Percentiles rank a stretch among this genome's conserved stretches.
phyloP scores from a whole-genome alignment of 139 green algal species.

The Chlamydomonas incerta region DNA sequence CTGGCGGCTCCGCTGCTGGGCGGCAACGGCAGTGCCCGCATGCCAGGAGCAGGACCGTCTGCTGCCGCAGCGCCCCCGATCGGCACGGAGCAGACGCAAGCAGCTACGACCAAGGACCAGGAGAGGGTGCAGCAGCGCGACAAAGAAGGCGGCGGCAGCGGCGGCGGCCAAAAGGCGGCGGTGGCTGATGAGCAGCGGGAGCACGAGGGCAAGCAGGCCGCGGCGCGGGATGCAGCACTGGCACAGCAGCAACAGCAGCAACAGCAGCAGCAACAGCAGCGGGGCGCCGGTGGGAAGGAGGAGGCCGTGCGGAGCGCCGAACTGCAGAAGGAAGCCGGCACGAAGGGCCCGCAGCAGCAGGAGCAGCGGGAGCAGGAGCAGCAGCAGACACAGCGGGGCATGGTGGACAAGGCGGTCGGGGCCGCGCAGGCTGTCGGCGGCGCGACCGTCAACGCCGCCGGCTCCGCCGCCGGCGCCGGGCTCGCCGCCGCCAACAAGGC shows the following conservation, averaged over 20 bases:
- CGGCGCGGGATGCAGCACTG: no score
- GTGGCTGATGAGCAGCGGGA: no score
- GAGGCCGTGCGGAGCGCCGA: neutral
- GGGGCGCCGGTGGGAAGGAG: neutral
- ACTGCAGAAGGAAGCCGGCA: no score
- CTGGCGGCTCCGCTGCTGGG: constrained; percentile 25
- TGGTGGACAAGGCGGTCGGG: neutral
- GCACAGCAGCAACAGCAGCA: no score
- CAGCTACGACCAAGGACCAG: neutral
- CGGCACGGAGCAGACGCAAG: neutral
- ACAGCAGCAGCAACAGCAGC: neutral
- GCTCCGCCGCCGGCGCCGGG: neutral
- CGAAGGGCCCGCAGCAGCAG: no score
- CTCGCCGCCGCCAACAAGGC: neutral
- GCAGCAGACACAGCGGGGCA: neutral
- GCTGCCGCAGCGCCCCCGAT: neutral
- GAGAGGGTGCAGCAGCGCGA: neutral
- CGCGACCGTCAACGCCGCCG: neutral
- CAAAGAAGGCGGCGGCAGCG: neutral
- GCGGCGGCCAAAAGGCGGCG: no score
- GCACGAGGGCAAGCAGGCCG: no score
- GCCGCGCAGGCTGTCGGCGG: neutral
- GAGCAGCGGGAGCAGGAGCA: neutral
- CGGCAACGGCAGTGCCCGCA: no score
- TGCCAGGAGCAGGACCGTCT: no score